Percentiles rank a stretch among this genome's conserved stretches.
Evolutionary conservation across 1,139 yeast species (phyloP).

Genomic region (Hansenula sp.): DNA sequence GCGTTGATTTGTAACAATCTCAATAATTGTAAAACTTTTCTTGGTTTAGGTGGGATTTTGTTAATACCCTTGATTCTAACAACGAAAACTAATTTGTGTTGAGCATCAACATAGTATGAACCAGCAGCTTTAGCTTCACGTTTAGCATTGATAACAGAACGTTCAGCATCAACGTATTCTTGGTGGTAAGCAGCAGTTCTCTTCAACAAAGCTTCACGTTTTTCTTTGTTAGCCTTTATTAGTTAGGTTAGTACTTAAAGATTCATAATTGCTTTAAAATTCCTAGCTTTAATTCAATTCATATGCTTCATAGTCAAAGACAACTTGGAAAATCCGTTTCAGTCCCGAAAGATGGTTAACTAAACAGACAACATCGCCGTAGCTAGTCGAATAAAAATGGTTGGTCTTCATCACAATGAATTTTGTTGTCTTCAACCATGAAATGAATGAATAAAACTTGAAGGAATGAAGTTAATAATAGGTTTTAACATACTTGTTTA

Average conservation of each 20-base stretch:
- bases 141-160: constrained; percentile 87
- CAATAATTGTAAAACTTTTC: constrained; percentile 97
- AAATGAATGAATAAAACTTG: too few relatives aligned
- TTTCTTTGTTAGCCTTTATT: constrained; percentile 73
- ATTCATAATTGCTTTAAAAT: too few relatives aligned
- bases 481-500: constrained; percentile 80
- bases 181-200: constrained; percentile 98
- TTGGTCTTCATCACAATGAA: constrained; percentile 64
- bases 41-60: constrained; percentile 99
- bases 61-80: constrained; percentile 99
- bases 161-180: constrained; percentile 95
- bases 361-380: constrained; percentile 84
- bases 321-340: constrained; percentile 33
- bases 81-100: constrained; percentile 94
- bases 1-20: constrained; percentile 98
- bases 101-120: constrained; percentile 96
- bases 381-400: constrained; percentile 70
- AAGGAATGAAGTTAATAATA: too few relatives aligned
- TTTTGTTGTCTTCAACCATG: not conserved
- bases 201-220: constrained; percentile 93
- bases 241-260: constrained; percentile 3
- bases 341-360: constrained; percentile 99
- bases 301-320: too few relatives aligned
- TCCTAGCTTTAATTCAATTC: too few relatives aligned
- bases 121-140: constrained; percentile 97